A percentile compares a stretch with the other conserved stretches of the same genome.
phyloP scores from a whole-genome alignment of 2,329 filamentous ascomycete species.

The Colletotrichum shisoi region DNA sequence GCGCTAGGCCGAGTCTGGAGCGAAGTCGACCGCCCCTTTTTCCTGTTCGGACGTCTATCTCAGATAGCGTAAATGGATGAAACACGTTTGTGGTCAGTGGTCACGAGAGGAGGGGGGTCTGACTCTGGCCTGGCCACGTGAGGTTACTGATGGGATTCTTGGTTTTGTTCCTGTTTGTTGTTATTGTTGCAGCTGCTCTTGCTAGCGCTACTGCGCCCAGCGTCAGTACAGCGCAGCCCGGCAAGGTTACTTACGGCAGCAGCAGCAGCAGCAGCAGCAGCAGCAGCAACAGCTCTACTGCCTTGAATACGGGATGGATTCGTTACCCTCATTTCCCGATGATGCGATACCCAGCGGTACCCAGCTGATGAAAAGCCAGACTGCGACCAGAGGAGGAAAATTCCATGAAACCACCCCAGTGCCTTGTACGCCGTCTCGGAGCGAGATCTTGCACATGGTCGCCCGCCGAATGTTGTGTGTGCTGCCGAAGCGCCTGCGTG shows the following conservation, averaged over 20 bases:
- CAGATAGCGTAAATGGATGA: neutral
- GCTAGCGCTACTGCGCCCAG: too few species aligned
- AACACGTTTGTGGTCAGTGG: neutral
- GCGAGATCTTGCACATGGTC: too few species aligned
- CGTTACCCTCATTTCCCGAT: conserved; percentile 23
- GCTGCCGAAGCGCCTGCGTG: neutral
- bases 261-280: too few species aligned
- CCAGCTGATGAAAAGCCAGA: neutral
- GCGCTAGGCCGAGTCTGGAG: conserved; percentile 6
- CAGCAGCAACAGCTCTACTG: neutral
- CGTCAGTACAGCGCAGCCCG: too few species aligned
- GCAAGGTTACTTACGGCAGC: too few species aligned
- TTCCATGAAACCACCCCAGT: neutral
- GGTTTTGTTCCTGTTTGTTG: too few species aligned
- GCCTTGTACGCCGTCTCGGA: too few species aligned
- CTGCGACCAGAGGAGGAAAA: neutral
- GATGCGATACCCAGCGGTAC: neutral
- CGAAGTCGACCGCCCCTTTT: neutral
- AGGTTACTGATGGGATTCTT: neutral
- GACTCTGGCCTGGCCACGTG: neutral
- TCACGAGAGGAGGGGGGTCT: neutral
- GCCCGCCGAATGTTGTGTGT: too few species aligned
- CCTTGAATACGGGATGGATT: conserved; percentile 9
- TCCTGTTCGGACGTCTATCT: neutral
- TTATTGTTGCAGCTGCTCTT: neutral